Conservation (phyloP, 2,329 filamentous ascomycete species). For the Rhynchosporium secalis region DNA sequence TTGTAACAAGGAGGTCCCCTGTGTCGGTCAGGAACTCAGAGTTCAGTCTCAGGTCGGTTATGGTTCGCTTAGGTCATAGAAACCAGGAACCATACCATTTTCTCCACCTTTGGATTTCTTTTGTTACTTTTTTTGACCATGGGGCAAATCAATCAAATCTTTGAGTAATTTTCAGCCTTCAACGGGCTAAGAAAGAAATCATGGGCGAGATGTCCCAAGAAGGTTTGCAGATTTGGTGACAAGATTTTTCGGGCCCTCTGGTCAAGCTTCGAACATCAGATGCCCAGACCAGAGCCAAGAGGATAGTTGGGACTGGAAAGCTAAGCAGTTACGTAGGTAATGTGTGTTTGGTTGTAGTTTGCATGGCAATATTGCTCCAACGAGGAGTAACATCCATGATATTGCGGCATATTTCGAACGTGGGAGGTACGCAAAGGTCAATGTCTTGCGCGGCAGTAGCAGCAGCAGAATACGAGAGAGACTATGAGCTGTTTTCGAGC, state of each 20-base stretch:
- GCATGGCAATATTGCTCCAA: background rate
- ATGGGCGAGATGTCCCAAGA: background rate
- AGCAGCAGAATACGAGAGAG: background rate
- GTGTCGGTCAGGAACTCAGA: no score
- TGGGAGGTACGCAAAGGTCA: background rate
- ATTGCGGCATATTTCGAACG: background rate
- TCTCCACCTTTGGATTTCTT: background rate
- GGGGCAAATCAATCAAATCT: background rate
- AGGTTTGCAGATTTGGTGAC: background rate
- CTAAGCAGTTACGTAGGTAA: background rate
- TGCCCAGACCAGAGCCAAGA: slow-evolving; percentile 9
- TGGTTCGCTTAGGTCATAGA: slow-evolving; percentile 3
- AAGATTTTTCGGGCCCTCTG: background rate
- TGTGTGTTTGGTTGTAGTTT: background rate
- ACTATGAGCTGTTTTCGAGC: slow-evolving; percentile 4
- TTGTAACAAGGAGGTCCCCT: no score
- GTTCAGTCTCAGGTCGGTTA: no score
- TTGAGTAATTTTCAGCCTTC: background rate
- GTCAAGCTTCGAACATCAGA: slow-evolving; percentile 7
- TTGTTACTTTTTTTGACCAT: background rate
- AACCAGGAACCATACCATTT: slow-evolving; percentile 5
- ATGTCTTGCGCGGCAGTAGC: slow-evolving; percentile 4
- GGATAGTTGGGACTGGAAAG: background rate
- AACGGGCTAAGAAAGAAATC: background rate
- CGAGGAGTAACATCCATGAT: background rate